Evolutionary conservation across 108 stramenopile genomes (phyloP), one percentile per base, ranked within the genome.

Genomic region (Nannochloropsis gaditana): DNA sequence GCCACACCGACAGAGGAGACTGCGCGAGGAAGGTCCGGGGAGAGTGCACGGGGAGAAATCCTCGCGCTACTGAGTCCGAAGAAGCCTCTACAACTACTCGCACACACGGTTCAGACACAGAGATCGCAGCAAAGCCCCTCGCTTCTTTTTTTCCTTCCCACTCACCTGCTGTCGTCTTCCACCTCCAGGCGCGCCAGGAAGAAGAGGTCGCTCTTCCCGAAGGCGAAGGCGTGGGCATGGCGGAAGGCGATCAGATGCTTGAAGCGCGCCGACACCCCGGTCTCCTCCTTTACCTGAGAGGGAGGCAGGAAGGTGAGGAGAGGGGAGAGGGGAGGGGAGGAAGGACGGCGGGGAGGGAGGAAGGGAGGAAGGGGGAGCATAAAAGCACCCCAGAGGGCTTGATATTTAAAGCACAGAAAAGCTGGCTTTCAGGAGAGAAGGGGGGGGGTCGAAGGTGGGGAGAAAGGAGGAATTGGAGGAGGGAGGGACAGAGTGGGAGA

Each of bases 131-230:
- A 31, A 31, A 31, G 31, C 15, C 47, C 47, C 15, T 50, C 47
- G 1, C 47, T 50, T 11, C 47, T 11, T 50, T 11, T 11, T 15
- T 50, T 15, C 47, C 47, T 50, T 50, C 1, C 47, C 15, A 1
- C 47, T 15, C 15, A 50, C 47, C 47, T 50, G 47, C 47, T 15
- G 21, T 82, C 86, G 8, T 80, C 80, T 45, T 83, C 73, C 43
- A 86, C 41, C 42, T 45, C 43, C 84, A 88, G 84, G 9, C 87
- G 44, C 19, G 82, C 86, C 15, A 86, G 50, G 44, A 86, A 86
- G 31, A 86, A 86, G 1, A 86, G 82, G 73, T 86, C 86, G 41
- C 86, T 86, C 50, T 86, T 86, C 17, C 82, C 82, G 82, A 86
- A 86, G 31, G 82, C 82, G 17, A 80, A 80, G 84, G 5, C 19